These are phyloP conservation scores for Nitzschia sp. DNA, from an alignment of 108 stramenopile genomes.

Conservation along the genomic window DNA sequence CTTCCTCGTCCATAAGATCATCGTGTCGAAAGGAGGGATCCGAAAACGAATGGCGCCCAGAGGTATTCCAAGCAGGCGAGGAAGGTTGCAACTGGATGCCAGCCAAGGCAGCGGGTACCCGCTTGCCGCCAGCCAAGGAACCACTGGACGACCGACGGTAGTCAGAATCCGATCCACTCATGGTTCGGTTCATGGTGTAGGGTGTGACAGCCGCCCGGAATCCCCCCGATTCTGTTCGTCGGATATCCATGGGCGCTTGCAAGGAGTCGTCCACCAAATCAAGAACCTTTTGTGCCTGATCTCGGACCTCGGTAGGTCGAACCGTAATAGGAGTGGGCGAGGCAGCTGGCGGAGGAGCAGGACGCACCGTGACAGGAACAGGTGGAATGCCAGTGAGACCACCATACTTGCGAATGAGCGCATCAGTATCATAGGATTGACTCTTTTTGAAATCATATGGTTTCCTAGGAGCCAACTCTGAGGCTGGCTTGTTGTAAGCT, in stretches of 20 bases:
- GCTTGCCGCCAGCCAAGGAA: conserved; percentile 12
- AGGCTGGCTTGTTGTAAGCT: conserved; percentile 5
- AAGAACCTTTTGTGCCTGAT: conserved; percentile 37
- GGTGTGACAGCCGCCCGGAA: conserved; percentile 16
- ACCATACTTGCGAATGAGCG: conserved; percentile 37
- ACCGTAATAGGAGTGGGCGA: background rate
- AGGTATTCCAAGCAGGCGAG: background rate
- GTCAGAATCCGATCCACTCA: background rate
- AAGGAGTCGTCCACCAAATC: conserved; percentile 34
- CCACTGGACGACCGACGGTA: conserved; percentile 18
- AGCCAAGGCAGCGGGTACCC: conserved; percentile 40
- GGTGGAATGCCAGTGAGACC: conserved; percentile 12
- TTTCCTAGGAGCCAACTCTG: conserved; percentile 17
- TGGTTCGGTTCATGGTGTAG: background rate
- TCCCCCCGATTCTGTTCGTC: conserved; percentile 33
- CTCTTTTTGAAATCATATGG: conserved; percentile 24
- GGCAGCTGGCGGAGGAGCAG: background rate
- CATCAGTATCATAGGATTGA: conserved; percentile 29
- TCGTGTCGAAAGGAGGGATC: conserved; percentile 34
- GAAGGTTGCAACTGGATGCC: conserved; percentile 24
- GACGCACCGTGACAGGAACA: background rate
- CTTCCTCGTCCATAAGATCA: conserved; percentile 26
- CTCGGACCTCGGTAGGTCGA: conserved; percentile 8
- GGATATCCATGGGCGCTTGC: conserved; percentile 27
- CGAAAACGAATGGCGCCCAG: conserved; percentile 27